Conservation (phyloP, 148 eudicot genomes). For the Camellia sinensis region DNA sequence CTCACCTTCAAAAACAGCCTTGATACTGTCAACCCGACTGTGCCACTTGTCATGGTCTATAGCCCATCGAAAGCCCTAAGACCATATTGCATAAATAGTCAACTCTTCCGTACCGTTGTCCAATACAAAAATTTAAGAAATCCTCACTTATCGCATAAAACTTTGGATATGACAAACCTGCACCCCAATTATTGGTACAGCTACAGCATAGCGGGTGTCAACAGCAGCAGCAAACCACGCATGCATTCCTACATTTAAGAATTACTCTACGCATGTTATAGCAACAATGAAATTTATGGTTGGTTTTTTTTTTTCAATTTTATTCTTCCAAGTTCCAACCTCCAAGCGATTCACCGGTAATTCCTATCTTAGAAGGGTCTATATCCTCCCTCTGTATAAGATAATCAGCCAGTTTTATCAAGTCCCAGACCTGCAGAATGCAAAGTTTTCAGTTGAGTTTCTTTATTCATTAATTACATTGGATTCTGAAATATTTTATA, state of each 20-base stretch:
- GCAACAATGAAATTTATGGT: neutral
- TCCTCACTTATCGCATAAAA: neutral
- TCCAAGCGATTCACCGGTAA: conserved; percentile 99
- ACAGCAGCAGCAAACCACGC: conserved; percentile 92
- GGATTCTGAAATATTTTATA: neutral
- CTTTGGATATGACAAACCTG: conserved; percentile 52
- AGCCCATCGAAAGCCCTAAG: conserved; percentile 96
- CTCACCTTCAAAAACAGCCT: conserved; percentile 85
- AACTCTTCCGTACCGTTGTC: neutral
- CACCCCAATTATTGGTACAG: conserved; percentile 84
- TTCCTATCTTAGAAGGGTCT: conserved; percentile 76
- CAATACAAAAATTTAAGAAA: neutral
- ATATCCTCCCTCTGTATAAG: conserved; percentile 70
- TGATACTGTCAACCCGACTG: conserved; percentile 81
- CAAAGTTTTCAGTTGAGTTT: neutral
- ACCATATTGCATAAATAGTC: conserved; percentile 5
- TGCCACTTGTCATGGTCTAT: conserved; percentile 88
- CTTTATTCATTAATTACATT: neutral
- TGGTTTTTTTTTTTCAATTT: neutral
- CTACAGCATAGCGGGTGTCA: conserved; percentile 87
- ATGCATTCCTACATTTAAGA: conserved; percentile 75
- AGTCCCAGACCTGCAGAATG: conserved; percentile 76
- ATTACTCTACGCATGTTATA: neutral
- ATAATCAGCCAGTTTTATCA: conserved; percentile 85
- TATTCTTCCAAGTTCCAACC: conserved; percentile 38